phyloP scores from a whole-genome alignment of 257 asterid genomes.

The Nicotiana otophora region DNA sequence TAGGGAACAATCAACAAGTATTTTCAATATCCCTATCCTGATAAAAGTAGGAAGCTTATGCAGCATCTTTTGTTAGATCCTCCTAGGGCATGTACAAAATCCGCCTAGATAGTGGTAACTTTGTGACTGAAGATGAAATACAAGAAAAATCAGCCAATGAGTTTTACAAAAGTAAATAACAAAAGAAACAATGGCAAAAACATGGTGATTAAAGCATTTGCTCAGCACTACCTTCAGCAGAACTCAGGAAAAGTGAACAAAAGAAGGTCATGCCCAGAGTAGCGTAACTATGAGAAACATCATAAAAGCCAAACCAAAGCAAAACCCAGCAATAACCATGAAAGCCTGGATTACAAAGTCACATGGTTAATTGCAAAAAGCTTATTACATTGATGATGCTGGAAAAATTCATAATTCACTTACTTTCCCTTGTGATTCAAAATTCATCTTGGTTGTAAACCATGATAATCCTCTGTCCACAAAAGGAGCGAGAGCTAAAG shows the following conservation, averaged over 20 bases:
- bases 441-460: slow-evolving; percentile 66
- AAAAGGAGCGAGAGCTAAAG: slow-evolving; percentile 86
- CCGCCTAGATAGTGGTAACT: background rate
- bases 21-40: background rate
- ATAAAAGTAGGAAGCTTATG: background rate
- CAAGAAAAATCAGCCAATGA: background rate
- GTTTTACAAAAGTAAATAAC: background rate
- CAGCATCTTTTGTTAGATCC: background rate
- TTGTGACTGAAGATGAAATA: background rate
- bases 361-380: background rate
- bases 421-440: slow-evolving; percentile 76
- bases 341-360: slow-evolving; percentile 46
- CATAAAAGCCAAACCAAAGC: slow-evolving; percentile 71
- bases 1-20: background rate
- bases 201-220: background rate
- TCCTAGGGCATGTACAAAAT: background rate
- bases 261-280: slow-evolving; percentile 53
- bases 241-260: background rate
- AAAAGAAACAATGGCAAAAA: background rate
- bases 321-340: slow-evolving; percentile 49
- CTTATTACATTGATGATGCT: background rate
- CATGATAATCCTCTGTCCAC: slow-evolving; percentile 79
- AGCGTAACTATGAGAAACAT: slow-evolving; percentile 58
- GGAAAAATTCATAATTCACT: slow-evolving; percentile 1
- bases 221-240: slow-evolving; percentile 4